phyloP scores from a whole-genome alignment of 148 eudicot genomes.

The Persicaria maculosa region DNA sequence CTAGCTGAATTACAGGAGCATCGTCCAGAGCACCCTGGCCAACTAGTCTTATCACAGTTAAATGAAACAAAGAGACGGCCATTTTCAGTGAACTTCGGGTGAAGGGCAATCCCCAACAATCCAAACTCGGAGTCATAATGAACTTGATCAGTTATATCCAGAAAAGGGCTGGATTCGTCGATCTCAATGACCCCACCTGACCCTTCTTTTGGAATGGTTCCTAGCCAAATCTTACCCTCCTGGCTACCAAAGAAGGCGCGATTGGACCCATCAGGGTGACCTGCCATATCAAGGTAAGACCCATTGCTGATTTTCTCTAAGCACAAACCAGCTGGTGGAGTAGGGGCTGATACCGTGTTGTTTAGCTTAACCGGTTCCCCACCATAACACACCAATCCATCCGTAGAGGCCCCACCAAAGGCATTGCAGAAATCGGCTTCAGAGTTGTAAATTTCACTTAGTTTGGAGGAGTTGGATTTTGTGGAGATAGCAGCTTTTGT shows the following conservation, averaged over 20 bases:
- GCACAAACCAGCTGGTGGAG: constrained; percentile 52
- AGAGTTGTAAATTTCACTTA: constrained; percentile 54
- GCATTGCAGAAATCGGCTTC: constrained; percentile 57
- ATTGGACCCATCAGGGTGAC: constrained; percentile 75
- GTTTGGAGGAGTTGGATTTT: constrained; percentile 39
- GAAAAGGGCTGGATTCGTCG: constrained; percentile 64
- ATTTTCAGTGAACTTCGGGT: constrained; percentile 65
- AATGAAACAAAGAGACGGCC: constrained; percentile 80
- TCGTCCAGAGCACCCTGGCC: constrained; percentile 69
- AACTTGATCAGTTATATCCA: constrained; percentile 66
- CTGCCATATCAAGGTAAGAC: constrained; percentile 63
- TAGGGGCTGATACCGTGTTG: constrained; percentile 21
- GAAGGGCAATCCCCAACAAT: constrained; percentile 66
- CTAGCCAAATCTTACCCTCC: constrained; percentile 66
- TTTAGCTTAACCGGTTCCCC: constrained; percentile 51
- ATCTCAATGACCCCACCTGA: constrained; percentile 46
- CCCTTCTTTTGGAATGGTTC: constrained; percentile 48
- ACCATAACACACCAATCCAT: constrained; percentile 44
- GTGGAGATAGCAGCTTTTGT: constrained; percentile 27
- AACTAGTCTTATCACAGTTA: constrained; percentile 66
- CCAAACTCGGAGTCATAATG: constrained; percentile 66
- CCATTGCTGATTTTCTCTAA: constrained; percentile 80
- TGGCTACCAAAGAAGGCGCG: constrained; percentile 75
- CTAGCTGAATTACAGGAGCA: constrained; percentile 85
- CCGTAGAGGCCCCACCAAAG: constrained; percentile 52